Percentiles rank a stretch among this genome's conserved stretches.
Conservation (phyloP, 2,329 filamentous ascomycete genomes). For the Fusarium avenaceum region DNA sequence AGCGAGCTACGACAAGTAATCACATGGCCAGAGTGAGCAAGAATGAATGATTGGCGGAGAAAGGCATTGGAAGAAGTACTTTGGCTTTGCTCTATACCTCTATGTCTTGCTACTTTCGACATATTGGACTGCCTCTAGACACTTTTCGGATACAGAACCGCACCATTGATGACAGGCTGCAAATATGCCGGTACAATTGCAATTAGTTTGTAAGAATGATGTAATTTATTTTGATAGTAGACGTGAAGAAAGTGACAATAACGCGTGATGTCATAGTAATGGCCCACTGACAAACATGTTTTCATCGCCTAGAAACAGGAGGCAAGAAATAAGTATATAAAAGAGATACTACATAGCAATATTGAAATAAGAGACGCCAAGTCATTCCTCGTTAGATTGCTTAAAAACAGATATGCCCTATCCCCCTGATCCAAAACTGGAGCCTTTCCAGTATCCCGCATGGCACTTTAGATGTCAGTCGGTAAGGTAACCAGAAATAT, state of each 20-base stretch:
- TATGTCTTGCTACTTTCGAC: not conserved
- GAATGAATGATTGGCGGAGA: conserved; percentile 22
- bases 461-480: conserved; percentile 1
- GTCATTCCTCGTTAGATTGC: conserved; percentile 39
- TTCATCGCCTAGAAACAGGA: conserved; percentile 1
- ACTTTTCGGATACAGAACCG: not conserved
- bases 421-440: not conserved
- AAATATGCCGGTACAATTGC: not conserved
- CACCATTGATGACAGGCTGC: not conserved
- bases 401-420: conserved; percentile 1
- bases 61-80: conserved; percentile 1
- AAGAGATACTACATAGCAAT: not conserved
- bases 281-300: not conserved
- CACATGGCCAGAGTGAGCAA: conserved; percentile 11
- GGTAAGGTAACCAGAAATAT: not conserved
- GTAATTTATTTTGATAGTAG: not conserved
- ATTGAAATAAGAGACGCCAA: not conserved
- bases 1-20: conserved; percentile 11
- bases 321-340: not conserved
- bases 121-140: not conserved
- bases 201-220: not conserved
- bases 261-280: not conserved
- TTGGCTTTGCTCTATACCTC: not conserved
- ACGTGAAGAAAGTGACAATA: not conserved
- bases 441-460: conserved; percentile 8